phyloP scores from a whole-genome alignment of 352 stramenopile species.

The Phytophthora cryptogea region DNA sequence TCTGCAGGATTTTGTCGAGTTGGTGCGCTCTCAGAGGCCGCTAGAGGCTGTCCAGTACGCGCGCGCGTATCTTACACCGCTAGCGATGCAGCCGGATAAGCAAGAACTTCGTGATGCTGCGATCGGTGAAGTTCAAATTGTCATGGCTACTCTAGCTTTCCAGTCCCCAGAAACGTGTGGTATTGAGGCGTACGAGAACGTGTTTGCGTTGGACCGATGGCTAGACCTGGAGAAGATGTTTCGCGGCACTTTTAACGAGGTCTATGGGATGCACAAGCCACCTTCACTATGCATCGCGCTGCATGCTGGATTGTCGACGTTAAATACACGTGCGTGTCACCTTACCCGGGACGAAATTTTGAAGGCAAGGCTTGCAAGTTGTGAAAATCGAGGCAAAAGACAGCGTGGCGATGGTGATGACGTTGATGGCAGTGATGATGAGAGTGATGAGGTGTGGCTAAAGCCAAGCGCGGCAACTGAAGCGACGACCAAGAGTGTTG shows the following conservation, averaged over 20 bases:
- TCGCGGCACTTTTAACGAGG: conserved; percentile 61
- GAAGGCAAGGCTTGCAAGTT: conserved; percentile 40
- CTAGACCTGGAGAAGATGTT: conserved; percentile 60
- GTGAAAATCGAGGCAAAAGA: conserved; percentile 21
- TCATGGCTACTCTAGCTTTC: conserved; percentile 79
- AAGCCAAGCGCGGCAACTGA: conserved; percentile 35
- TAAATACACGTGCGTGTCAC: conserved; percentile 78
- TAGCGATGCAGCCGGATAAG: conserved; percentile 72
- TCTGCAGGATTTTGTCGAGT: conserved; percentile 78
- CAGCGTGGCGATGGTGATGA: conserved; percentile 32
- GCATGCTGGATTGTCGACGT: conserved; percentile 66
- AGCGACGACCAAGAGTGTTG: conserved; percentile 31
- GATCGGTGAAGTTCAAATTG: conserved; percentile 69
- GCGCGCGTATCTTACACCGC: conserved; percentile 58
- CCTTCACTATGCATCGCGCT: conserved; percentile 69
- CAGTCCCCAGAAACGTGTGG: conserved; percentile 62
- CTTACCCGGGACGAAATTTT: conserved; percentile 47
- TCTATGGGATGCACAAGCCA: conserved; percentile 72
- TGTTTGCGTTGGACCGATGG: conserved; percentile 75
- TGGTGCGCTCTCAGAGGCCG: conserved; percentile 71
- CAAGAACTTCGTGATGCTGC: conserved; percentile 49
- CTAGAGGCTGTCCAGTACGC: conserved; percentile 80
- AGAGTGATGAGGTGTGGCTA: conserved; percentile 36
- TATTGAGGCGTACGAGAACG: conserved; percentile 57
- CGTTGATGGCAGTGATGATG: conserved; percentile 20